phyloP scores from a whole-genome alignment of 192 early-diverging fungal genomes.

The Cetraspora pellucida region DNA sequence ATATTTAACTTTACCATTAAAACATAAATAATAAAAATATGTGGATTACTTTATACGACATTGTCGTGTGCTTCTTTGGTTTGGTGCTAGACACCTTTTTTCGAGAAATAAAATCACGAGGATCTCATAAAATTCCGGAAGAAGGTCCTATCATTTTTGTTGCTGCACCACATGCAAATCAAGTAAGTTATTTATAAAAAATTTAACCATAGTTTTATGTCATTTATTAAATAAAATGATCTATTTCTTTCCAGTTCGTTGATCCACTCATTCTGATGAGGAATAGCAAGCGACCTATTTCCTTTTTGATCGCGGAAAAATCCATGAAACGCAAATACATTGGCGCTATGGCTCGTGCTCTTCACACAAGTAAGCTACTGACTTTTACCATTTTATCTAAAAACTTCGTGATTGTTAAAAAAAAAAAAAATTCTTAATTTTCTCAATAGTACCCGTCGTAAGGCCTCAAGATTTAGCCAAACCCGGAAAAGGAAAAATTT shows the following conservation, averaged over 20 bases:
- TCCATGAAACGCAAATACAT: constrained; percentile 88
- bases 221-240: not conserved
- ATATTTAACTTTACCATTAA: too few relatives aligned
- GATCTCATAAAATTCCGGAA: constrained; percentile 79
- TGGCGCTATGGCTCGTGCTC: constrained; percentile 73
- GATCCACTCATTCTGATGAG: constrained; percentile 89
- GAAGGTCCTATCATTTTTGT: constrained; percentile 95
- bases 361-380: constrained; percentile 73
- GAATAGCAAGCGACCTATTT: constrained; percentile 74
- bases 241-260: constrained; percentile 68
- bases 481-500: constrained; percentile 71
- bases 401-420: not conserved
- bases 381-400: not conserved
- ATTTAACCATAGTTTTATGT: too few relatives aligned
- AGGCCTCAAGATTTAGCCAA: constrained; percentile 89
- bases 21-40: not conserved
- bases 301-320: constrained; percentile 81
- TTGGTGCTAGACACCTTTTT: constrained; percentile 80
- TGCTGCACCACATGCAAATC: constrained; percentile 77
- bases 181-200: constrained; percentile 43
- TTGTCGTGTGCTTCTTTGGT: constrained; percentile 68
- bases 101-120: constrained; percentile 83
- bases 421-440: not conserved
- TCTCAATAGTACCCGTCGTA: constrained; percentile 76
- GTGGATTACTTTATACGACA: constrained; percentile 53